Evolutionary conservation across 2,329 filamentous ascomycete genomes (phyloP).

Genomic region (Stagonosporopsis chrysanthemi): DNA sequence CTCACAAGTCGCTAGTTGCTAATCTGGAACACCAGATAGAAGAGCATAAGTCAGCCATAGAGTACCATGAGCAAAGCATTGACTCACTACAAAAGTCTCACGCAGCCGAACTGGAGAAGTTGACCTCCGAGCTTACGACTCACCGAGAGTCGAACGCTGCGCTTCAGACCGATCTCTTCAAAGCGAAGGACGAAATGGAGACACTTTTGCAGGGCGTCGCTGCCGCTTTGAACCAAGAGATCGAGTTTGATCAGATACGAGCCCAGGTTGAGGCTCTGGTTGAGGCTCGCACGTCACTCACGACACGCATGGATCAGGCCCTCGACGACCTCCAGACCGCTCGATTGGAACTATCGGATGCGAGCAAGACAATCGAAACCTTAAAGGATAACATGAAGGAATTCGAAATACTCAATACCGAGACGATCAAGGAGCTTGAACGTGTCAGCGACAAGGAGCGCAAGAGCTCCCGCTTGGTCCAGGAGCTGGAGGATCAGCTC

Average conservation of each 20-base stretch:
- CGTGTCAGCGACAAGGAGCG: constrained; percentile 72
- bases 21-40: constrained; percentile 66
- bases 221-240: constrained; percentile 70
- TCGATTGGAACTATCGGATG: constrained; percentile 53
- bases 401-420: constrained; percentile 59
- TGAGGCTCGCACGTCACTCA: constrained; percentile 55
- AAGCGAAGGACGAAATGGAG: constrained; percentile 65
- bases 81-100: constrained; percentile 63
- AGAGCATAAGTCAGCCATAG: constrained; percentile 62
- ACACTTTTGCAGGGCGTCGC: constrained; percentile 70
- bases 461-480: constrained; percentile 89
- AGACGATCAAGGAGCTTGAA: constrained; percentile 65
- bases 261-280: constrained; percentile 54
- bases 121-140: constrained; percentile 44
- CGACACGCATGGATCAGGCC: constrained; percentile 52
- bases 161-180: constrained; percentile 64
- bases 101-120: constrained; percentile 61
- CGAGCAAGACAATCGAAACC: constrained; percentile 47
- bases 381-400: constrained; percentile 56
- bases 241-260: constrained; percentile 51
- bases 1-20: constrained; percentile 59
- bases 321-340: constrained; percentile 52
- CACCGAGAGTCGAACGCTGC: constrained; percentile 42
- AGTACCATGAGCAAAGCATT: constrained; percentile 62
- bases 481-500: constrained; percentile 96